These are phyloP conservation scores for Pouteria glomerata DNA, from an alignment of 148 eudicot genomes.

Conservation along the genomic window DNA sequence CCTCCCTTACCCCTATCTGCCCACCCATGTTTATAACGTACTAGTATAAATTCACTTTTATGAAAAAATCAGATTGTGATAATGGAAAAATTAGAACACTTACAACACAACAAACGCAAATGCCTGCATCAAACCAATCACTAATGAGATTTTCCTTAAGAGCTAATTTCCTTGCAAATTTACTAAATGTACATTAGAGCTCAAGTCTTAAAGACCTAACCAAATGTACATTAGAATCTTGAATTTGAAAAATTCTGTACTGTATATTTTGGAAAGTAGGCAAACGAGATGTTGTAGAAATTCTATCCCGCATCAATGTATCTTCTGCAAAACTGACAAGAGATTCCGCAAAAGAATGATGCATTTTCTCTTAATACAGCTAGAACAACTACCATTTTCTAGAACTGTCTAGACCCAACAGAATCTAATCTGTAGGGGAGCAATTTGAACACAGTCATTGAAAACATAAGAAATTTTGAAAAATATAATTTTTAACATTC, in stretches of 20 bases:
- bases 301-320: slow-evolving; percentile 29
- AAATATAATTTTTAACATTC: too few species aligned
- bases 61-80: not conserved
- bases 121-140: slow-evolving; percentile 99
- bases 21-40: too few species aligned
- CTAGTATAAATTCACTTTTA: not conserved
- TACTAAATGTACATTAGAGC: too few species aligned
- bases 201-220: slow-evolving; percentile 30
- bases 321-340: slow-evolving; percentile 41
- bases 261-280: slow-evolving; percentile 42
- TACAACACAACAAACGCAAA: slow-evolving; percentile 94
- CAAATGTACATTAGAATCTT: slow-evolving; percentile 26
- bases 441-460: too few species aligned
- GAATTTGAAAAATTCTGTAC: slow-evolving; percentile 31
- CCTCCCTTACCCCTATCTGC: too few species aligned
- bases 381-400: too few species aligned
- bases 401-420: too few species aligned
- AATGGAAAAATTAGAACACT: slow-evolving; percentile 24
- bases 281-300: slow-evolving; percentile 23
- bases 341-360: slow-evolving; percentile 47
- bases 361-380: slow-evolving; percentile 52
- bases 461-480: too few species aligned
- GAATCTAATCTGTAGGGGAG: too few species aligned
- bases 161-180: slow-evolving; percentile 84
- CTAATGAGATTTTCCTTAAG: slow-evolving; percentile 77